Percentiles rank a stretch among this genome's conserved stretches.
Evolutionary conservation across 352 stramenopile genomes (phyloP).

Genomic region (Pythium chondricola): DNA sequence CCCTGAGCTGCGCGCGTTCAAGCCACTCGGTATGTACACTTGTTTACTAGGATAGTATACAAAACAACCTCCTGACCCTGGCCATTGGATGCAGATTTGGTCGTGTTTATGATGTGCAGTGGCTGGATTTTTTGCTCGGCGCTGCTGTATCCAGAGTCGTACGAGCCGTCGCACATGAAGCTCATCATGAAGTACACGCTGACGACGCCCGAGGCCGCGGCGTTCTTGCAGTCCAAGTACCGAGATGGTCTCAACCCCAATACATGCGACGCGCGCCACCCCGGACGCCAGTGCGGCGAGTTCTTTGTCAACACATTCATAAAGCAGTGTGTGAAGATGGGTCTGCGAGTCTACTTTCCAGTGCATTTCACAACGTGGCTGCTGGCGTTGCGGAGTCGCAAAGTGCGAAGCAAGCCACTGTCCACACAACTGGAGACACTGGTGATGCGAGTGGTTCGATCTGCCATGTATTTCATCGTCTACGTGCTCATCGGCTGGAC

Average conservation of each 20-base stretch:
- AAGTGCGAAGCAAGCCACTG: conserved; percentile 28
- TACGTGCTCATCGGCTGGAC: conserved; percentile 53
- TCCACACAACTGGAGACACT: conserved; percentile 24
- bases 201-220: conserved; percentile 25
- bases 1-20: conserved; percentile 25
- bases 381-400: conserved; percentile 29
- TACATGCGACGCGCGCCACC: conserved; percentile 42
- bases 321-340: conserved; percentile 27
- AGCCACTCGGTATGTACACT: conserved; percentile 19
- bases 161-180: conserved; percentile 43
- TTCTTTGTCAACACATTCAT: conserved; percentile 38
- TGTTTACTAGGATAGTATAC: neutral
- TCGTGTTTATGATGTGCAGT: conserved; percentile 38
- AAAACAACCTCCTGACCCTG: neutral
- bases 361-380: conserved; percentile 51
- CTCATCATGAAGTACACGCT: conserved; percentile 62
- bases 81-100: too few relatives aligned
- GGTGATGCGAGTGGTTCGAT: conserved; percentile 33
- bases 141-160: conserved; percentile 57
- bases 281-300: conserved; percentile 27
- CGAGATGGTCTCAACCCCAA: conserved; percentile 36
- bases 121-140: conserved; percentile 60
- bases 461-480: conserved; percentile 40
- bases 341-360: conserved; percentile 45
- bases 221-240: conserved; percentile 35